Conservation (phyloP, 768 basidiomycete genomes). For the Termitomyces sp. region DNA sequence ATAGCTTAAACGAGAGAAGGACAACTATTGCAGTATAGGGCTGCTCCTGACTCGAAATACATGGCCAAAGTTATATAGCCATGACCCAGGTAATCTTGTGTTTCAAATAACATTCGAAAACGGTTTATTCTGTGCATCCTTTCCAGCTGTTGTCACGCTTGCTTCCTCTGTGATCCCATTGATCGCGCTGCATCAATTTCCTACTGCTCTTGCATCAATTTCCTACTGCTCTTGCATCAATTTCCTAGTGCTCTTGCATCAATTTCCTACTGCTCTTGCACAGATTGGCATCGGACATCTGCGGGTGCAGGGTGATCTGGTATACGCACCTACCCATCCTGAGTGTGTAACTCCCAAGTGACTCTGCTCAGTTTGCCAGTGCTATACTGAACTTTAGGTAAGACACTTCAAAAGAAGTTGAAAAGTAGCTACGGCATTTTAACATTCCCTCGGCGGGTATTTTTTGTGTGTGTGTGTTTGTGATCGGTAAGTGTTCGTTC, state of each 20-base stretch:
- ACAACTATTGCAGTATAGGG: not conserved
- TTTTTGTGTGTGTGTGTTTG: no score
- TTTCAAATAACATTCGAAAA: not conserved
- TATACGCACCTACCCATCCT: slow-evolving; percentile 14
- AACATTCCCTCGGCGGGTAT: not conserved
- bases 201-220: slow-evolving; percentile 83
- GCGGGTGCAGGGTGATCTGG: slow-evolving; percentile 77
- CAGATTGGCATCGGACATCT: slow-evolving; percentile 71
- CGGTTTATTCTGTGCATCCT: not conserved
- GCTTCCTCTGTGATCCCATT: slow-evolving; percentile 69
- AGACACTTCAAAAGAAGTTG: not conserved
- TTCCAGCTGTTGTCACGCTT: slow-evolving; percentile 43
- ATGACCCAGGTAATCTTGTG: slow-evolving; percentile 41
- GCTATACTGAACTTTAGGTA: slow-evolving; percentile 74
- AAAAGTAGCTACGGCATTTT: not conserved
- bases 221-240: slow-evolving; percentile 72
- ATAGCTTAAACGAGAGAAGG: not conserved
- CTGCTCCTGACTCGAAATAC: not conserved
- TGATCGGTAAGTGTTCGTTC: not conserved
- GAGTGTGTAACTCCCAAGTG: not conserved
- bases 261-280: slow-evolving; percentile 74
- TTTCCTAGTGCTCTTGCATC: slow-evolving; percentile 81
- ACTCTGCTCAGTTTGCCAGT: slow-evolving; percentile 45
- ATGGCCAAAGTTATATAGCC: slow-evolving; percentile 72
- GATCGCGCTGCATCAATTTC: slow-evolving; percentile 75